A percentile compares a stretch with the other conserved stretches of the same genome.
Evolutionary conservation across 78 protist genomes (phyloP).

Genomic region (Emiliania huxleyi): DNA sequence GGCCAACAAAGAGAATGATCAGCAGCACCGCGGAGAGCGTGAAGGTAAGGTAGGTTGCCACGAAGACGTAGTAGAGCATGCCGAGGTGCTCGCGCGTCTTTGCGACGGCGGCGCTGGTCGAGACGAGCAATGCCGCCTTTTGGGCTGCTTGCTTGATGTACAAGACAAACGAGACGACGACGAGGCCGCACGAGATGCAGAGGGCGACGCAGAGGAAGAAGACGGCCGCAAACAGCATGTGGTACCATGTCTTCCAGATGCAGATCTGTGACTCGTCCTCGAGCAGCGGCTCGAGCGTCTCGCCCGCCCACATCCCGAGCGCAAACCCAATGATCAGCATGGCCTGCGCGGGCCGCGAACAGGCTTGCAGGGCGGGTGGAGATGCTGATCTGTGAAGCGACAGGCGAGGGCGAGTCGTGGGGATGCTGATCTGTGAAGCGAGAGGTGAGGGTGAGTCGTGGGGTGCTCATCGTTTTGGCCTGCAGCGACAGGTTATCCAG

Average conservation of each 20-base stretch:
- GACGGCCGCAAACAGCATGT: background rate
- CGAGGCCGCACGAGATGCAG: background rate
- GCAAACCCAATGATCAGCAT: background rate
- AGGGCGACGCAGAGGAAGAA: background rate
- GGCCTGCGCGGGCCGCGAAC: too few species aligned
- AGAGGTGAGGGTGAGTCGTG: too few species aligned
- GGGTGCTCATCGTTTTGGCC: too few species aligned
- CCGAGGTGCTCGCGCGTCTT: background rate
- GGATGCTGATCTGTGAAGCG: too few species aligned
- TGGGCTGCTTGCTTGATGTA: background rate
- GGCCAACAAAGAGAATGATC: background rate
- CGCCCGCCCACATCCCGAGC: background rate
- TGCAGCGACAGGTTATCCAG: background rate
- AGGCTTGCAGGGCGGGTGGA: too few species aligned
- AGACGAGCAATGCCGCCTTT: background rate
- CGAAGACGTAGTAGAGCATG: too few species aligned
- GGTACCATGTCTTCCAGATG: background rate
- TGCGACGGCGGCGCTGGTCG: background rate
- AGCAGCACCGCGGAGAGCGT: background rate
- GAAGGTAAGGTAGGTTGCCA: background rate
- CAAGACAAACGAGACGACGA: background rate
- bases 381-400: too few species aligned
- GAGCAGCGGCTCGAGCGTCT: background rate
- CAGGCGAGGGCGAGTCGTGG: too few species aligned
- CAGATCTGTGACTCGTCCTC: background rate